Conservation (phyloP, 2,329 filamentous ascomycete genomes). For the Pseudogymnoascus sp. region DNA sequence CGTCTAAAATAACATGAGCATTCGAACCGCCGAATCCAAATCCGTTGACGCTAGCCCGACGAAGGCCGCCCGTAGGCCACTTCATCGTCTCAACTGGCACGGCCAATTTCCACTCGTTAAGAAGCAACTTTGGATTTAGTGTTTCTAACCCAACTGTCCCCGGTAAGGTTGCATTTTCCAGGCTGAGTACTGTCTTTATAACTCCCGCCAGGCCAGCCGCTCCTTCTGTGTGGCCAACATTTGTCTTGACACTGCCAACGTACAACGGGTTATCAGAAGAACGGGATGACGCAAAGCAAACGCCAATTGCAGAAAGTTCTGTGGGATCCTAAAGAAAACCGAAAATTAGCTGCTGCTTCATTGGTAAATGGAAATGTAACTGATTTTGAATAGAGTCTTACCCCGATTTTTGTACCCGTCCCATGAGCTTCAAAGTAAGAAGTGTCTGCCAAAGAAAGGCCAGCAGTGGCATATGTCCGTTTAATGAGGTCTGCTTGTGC, state of each 20-base stretch:
- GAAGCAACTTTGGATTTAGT: constrained; percentile 19
- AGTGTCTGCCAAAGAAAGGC: constrained; percentile 14
- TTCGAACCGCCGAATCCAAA: constrained; percentile 42
- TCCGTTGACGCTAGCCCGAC: constrained; percentile 16
- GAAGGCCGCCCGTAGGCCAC: not conserved
- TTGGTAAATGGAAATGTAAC: no score
- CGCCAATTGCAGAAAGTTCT: not conserved
- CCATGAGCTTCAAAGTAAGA: constrained; percentile 11
- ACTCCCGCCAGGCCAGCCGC: constrained; percentile 19
- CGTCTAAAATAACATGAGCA: constrained; percentile 34
- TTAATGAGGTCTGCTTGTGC: constrained; percentile 32
- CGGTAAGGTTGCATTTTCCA: constrained; percentile 25
- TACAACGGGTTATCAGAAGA: constrained; percentile 11
- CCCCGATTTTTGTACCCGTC: constrained; percentile 17
- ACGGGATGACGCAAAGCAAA: constrained; percentile 18
- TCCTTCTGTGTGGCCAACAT: constrained; percentile 24
- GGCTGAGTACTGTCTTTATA: constrained; percentile 23
- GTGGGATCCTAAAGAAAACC: not conserved
- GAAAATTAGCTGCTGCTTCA: no score
- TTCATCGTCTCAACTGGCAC: not conserved
- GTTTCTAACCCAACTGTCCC: constrained; percentile 15
- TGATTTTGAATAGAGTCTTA: constrained; percentile 6
- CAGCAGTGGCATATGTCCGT: constrained; percentile 15
- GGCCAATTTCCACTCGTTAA: constrained; percentile 22
- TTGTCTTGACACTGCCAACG: constrained; percentile 18